A percentile compares a stretch with the other conserved stretches of the same genome.
Evolutionary conservation across 805 yeast species (phyloP).

Genomic region (Schwanniomyces pseudopolymorphus): DNA sequence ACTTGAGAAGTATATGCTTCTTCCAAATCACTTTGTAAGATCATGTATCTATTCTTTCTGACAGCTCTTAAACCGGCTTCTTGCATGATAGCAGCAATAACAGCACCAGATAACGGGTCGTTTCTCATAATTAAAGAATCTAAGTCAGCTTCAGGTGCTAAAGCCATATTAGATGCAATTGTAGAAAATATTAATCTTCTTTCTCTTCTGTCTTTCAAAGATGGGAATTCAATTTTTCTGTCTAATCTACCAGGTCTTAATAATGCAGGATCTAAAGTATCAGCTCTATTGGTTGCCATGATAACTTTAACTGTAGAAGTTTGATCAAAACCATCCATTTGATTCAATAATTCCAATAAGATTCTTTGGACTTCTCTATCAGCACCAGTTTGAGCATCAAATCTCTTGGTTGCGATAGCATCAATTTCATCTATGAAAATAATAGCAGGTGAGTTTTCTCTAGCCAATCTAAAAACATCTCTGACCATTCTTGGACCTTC

Average conservation of each 20-base stretch:
- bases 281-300: conserved; percentile 99
- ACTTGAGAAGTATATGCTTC: conserved; percentile 98
- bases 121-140: conserved; percentile 93
- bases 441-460: conserved; percentile 96
- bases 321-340: conserved; percentile 99
- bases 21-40: conserved; percentile 92
- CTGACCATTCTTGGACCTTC: conserved; percentile 99
- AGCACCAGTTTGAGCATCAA: conserved; percentile 99
- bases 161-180: conserved; percentile 94
- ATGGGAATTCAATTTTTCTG: conserved; percentile 96
- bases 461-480: conserved; percentile 94
- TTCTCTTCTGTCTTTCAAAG: conserved; percentile 94
- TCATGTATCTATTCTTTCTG: conserved; percentile 95
- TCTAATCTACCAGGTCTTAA: conserved; percentile 98
- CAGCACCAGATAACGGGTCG: conserved; percentile 95
- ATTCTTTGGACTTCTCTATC: conserved; percentile 99
- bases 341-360: conserved; percentile 89
- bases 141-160: conserved; percentile 96
- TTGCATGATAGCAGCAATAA: conserved; percentile 99
- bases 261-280: conserved; percentile 96
- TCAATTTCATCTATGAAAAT: conserved; percentile 98
- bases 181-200: conserved; percentile 95
- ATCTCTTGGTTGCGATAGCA: conserved; percentile 98
- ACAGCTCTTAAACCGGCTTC: conserved; percentile 99
- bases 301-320: conserved; percentile 92